Evolutionary conservation across 768 basidiomycete genomes (phyloP), one percentile per base, ranked within the genome.

Genomic region (Strobilomyces confusus): DNA sequence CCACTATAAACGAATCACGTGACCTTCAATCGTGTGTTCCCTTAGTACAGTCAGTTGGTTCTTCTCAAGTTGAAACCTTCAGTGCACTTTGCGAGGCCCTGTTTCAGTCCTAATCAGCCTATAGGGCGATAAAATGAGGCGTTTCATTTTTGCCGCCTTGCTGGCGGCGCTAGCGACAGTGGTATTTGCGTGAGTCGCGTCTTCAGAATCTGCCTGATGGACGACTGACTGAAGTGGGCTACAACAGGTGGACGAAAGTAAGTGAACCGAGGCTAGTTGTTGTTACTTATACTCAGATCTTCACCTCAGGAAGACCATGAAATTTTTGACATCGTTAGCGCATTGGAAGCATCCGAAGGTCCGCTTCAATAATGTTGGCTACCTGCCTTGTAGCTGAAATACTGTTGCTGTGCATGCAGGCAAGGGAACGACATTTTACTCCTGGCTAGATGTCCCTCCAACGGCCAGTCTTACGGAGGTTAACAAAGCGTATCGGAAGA

Each of bases 391-490:
- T 49, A 9, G 36, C 38, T 68, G 32, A 43, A 48, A 25, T 43
- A 37, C 11, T 25, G 12, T 25, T 25, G 23, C 7, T 23, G 37
- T 8, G 20, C 12, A 34, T 44, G 2, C 61, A 85, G 86, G 87
- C 56, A 94, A 89, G 66, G 92, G 87, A 30, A 92, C 88, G n/a
- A 90, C 85, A 0, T 99, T 98, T 74, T 99, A 99, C 74, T 91
- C 92, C 12, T 95, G 89, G 85, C 75, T 99, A 41, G 87, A 89
- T 53, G 81, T 97, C 1, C 74, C 90, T 3, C 71, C 84, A 5
- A 83, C 84, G 0, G 95, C 94, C 1, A 74, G 83, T 15, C 80
- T 83, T 6, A 57, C 78, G 25, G 91, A 95, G 57, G 92, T 98
- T 60, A 80, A 80, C 46, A 92, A 88, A 68, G 92, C 95, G 5